Evolutionary conservation across 495 filamentous ascomycete genomes (phyloP).

Genomic region (Xylaria acuta): DNA sequence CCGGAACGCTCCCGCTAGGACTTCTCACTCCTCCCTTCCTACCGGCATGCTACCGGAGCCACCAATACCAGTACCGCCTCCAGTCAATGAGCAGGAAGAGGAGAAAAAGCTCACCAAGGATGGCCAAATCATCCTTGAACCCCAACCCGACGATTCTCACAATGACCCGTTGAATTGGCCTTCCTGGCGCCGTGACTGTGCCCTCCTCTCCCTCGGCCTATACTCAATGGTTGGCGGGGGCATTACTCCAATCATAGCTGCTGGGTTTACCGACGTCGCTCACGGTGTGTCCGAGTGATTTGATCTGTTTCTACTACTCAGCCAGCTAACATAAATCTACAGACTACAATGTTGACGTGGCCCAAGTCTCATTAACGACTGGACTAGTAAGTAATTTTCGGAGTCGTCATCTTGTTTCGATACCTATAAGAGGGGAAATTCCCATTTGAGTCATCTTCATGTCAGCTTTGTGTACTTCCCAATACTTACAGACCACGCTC

Average conservation of each 20-base stretch:
- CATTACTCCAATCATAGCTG: slow-evolving; percentile 89
- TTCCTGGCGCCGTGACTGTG: slow-evolving; percentile 78
- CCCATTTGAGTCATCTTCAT: not conserved
- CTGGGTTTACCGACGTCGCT: slow-evolving; percentile 86
- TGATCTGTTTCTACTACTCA: not conserved
- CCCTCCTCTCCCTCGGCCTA: slow-evolving; percentile 83
- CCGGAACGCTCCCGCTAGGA: slow-evolving; percentile 74
- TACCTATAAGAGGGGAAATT: not conserved
- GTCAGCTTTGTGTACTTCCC: not conserved
- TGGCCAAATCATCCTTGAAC: slow-evolving; percentile 86
- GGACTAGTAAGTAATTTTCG: slow-evolving; percentile 57
- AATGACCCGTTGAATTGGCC: slow-evolving; percentile 98
- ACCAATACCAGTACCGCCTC: slow-evolving; percentile 29
- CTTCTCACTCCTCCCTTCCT: slow-evolving; percentile 77
- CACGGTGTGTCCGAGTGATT: slow-evolving; percentile 27
- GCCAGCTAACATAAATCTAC: slow-evolving; percentile 13
- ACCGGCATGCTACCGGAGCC: slow-evolving; percentile 55
- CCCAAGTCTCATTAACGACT: slow-evolving; percentile 85
- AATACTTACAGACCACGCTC: too few species aligned
- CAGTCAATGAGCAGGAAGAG: slow-evolving; percentile 38
- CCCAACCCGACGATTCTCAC: slow-evolving; percentile 87
- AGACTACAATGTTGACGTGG: slow-evolving; percentile 71
- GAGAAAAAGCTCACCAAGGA: slow-evolving; percentile 79
- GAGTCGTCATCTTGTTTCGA: not conserved
- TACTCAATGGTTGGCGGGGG: slow-evolving; percentile 90